Base-by-base conservation (phyloP, 2,329 filamentous ascomycete species). In the Pseudogymnoascus sp. region DNA sequence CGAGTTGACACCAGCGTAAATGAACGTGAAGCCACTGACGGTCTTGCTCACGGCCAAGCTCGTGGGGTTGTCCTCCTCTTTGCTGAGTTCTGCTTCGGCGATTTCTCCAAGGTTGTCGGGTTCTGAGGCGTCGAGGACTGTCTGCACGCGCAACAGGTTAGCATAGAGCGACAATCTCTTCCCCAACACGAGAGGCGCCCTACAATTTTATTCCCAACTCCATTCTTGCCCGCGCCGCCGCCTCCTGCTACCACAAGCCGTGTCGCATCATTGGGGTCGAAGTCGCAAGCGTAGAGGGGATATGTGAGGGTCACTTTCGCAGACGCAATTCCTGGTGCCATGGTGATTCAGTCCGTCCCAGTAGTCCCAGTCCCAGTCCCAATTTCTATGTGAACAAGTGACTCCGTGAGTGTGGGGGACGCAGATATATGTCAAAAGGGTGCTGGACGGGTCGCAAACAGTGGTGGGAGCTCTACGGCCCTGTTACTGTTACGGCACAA, bases 31-130 rank as follows among this genome's bases (percentile, higher is more conserved):
- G 69, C 81, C 86, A 60, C 78, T 79, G 75, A 78, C 83, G 75
- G 71, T 82, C 71, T 77, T 82, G 67, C 91, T 86, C 61, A 88
- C 84, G 43, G 87, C 91, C 59, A 97, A 81, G 62, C 89, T 93
- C 67, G 89, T 91, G 63, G 96, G 90, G 63, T 89, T 96, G 76
- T 97, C 93, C 77, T 97, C 93, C 71, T 93, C 86, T 69, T 86
- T 83, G 65, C 89, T 89, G 59, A 96, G 85, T 64, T 91, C 86
- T 71, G 93, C 81, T 68, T 96, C 90, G 67, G 87, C 84, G 21
- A 82, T 58, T 87, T 83, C 62, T 84, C 80, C 38, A 83, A 86
- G 69, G 79, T 72, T 67, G n/a, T 63, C 63, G 5, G 70, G 64
- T 21, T 71, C 70, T 9, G 71, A 69, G 11, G 69, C 68, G 43